These are phyloP conservation scores for Sphenostylis stenocarpa DNA, from an alignment of 306 rosid species.

Conservation along the genomic window DNA sequence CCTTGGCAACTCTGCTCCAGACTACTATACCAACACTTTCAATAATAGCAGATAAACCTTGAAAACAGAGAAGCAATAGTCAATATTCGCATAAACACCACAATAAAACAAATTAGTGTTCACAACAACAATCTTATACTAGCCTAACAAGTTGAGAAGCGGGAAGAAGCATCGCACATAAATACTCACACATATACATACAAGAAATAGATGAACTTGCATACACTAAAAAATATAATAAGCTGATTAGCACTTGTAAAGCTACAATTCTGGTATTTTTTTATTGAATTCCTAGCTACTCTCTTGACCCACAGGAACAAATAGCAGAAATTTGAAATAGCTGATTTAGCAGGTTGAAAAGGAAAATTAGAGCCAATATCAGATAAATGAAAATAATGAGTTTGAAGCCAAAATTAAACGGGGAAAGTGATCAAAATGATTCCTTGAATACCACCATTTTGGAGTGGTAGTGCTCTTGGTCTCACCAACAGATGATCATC, in stretches of 20 bases:
- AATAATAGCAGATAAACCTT: constrained; percentile 37
- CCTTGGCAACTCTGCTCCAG: constrained; percentile 3
- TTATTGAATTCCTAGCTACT: neutral
- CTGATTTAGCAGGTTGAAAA: neutral
- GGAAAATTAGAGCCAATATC: neutral
- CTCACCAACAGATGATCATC: neutral
- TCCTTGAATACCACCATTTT: neutral
- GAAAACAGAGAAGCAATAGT: constrained; percentile 32
- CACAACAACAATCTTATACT: neutral
- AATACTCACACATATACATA: neutral
- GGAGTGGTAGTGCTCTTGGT: neutral
- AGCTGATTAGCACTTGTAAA: neutral
- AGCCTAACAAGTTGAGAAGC: neutral
- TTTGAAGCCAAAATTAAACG: neutral
- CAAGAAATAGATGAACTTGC: neutral
- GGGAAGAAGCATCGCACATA: neutral
- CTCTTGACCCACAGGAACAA: neutral
- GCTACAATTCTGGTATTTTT: neutral
- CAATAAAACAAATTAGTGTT: neutral
- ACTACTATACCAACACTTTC: constrained; percentile 1
- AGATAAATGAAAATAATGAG: neutral
- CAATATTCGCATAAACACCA: constrained; percentile 10
- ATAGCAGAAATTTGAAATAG: neutral
- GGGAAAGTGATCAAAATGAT: neutral
- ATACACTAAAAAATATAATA: neutral